These are phyloP conservation scores for Aspergillus glaucus DNA, from an alignment of 2,329 filamentous ascomycete genomes.

Conservation along the genomic window DNA sequence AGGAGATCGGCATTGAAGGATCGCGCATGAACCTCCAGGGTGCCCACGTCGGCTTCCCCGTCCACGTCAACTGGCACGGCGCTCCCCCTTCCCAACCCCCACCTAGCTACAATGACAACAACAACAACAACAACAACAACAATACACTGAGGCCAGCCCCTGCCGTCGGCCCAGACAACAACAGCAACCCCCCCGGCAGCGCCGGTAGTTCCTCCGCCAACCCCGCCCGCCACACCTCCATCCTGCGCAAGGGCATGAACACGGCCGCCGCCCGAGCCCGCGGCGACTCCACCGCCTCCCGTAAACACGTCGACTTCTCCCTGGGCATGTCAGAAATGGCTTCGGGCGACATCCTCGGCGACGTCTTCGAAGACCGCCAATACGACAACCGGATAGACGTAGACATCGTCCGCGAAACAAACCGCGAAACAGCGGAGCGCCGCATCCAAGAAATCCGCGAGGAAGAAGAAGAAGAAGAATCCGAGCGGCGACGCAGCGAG, in stretches of 20 bases:
- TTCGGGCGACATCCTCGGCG: conserved; percentile 54
- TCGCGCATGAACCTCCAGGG: conserved; percentile 68
- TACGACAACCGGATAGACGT: conserved; percentile 31
- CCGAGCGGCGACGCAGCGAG: conserved; percentile 12
- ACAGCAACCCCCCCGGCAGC: conserved; percentile 22
- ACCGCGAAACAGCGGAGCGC: conserved; percentile 35
- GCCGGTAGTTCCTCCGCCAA: conserved; percentile 19
- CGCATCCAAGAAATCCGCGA: conserved; percentile 31
- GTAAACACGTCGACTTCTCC: conserved; percentile 65
- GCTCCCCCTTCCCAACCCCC: conserved; percentile 41
- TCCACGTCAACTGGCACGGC: conserved; percentile 53
- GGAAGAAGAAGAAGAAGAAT: conserved; percentile 19
- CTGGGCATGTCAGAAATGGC: conserved; percentile 58
- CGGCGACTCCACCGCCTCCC: conserved; percentile 52
- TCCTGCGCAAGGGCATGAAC: conserved; percentile 47
- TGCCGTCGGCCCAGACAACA: conserved; percentile 11
- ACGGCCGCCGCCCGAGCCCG: conserved; percentile 43
- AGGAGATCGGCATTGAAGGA: conserved; percentile 77
- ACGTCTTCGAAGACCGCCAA: conserved; percentile 56
- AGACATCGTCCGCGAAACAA: conserved; percentile 31
- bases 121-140: conserved; percentile 24
- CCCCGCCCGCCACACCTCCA: conserved; percentile 41
- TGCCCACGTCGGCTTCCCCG: conserved; percentile 59
- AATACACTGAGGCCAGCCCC: conserved; percentile 35
- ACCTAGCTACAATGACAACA: conserved; percentile 41